Evolutionary conservation across 441 rosid species (phyloP).

Genomic region (Pelargonium citronellum): DNA sequence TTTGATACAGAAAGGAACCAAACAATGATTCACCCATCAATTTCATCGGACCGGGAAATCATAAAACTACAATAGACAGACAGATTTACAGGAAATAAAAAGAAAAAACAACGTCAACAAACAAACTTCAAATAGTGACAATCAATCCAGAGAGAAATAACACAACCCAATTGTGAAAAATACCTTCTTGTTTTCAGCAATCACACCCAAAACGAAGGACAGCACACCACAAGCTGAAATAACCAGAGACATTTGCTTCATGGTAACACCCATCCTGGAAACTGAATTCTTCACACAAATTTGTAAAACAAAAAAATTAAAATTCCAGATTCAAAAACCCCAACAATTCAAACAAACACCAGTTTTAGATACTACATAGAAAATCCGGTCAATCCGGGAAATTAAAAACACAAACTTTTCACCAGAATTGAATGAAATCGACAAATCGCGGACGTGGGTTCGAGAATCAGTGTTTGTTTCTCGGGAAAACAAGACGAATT

Average conservation of each 20-base stretch:
- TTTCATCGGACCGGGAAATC: neutral
- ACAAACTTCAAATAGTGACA: neutral
- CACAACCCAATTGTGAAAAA: neutral
- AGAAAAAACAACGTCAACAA: neutral
- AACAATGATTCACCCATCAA: neutral
- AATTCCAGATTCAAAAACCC: neutral
- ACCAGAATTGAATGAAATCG: neutral
- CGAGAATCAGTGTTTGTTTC: neutral
- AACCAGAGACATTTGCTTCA: constrained; percentile 57
- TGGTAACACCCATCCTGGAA: constrained; percentile 49
- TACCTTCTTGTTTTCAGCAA: constrained; percentile 96
- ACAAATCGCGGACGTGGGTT: neutral
- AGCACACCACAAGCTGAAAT: constrained; percentile 51
- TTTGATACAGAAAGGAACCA: neutral
- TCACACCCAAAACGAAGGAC: constrained; percentile 66
- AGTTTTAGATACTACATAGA: no score
- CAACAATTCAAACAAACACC: neutral
- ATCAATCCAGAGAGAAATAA: neutral
- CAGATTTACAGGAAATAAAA: neutral
- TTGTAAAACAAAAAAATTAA: neutral
- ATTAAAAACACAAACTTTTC: no score
- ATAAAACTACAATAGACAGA: neutral
- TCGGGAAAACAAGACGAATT: neutral
- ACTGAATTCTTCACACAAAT: neutral
- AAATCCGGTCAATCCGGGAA: no score